Percentiles rank a stretch among this genome's conserved stretches.
Evolutionary conservation across 176 grass and related monocot genomes (phyloP).

Genomic region (Musa troglodytarum): DNA sequence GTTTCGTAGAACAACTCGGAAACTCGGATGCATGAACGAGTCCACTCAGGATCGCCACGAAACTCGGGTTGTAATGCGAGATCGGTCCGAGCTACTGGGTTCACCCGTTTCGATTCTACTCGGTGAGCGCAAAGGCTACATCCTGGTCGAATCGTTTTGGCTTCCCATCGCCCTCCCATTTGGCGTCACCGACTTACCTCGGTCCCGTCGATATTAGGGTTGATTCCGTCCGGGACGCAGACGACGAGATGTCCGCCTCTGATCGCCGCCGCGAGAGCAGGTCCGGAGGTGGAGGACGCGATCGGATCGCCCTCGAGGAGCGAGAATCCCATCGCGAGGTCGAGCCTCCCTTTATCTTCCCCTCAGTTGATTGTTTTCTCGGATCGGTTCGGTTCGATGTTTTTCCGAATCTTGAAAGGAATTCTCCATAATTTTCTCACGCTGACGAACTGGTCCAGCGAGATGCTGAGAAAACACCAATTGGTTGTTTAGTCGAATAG

Average conservation of each 20-base stretch:
- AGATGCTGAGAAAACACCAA: not conserved
- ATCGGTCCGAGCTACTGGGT: too few species aligned
- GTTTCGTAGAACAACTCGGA: too few species aligned
- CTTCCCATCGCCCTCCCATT: too few species aligned
- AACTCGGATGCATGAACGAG: too few species aligned
- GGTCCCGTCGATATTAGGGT: too few species aligned
- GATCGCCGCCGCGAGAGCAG: conserved; percentile 7
- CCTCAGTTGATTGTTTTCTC: not conserved
- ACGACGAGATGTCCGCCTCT: not conserved
- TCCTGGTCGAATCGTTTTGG: too few species aligned
- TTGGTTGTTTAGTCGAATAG: not conserved
- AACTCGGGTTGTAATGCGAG: too few species aligned
- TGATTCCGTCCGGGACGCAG: not conserved
- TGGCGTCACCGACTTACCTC: too few species aligned
- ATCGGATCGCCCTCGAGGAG: not conserved
- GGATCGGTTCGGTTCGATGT: not conserved
- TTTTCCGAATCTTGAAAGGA: not conserved
- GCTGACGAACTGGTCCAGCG: not conserved
- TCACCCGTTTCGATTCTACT: too few species aligned
- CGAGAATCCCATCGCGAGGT: conserved; percentile 10
- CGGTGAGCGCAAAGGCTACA: too few species aligned
- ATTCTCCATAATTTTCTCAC: not conserved
- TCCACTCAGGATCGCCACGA: too few species aligned
- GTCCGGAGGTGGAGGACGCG: not conserved
- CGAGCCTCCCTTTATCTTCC: not conserved